Conservation (phyloP, 352 stramenopile genomes). For the Phytopythium litorale region DNA sequence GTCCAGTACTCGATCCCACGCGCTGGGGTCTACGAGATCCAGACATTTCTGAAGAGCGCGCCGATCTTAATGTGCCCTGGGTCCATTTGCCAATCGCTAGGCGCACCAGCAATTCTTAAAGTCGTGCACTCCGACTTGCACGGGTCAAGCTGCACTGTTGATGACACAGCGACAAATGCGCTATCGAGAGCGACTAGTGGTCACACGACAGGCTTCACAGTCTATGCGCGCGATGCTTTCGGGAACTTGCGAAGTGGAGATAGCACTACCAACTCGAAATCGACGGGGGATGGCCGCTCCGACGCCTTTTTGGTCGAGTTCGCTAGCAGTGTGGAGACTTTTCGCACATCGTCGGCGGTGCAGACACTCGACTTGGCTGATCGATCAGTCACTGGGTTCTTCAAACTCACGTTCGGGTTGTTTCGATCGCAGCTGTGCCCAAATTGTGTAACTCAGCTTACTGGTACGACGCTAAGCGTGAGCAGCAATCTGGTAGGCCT, state of each 20-base stretch:
- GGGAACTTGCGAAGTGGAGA: slow-evolving; percentile 87
- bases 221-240: slow-evolving; percentile 92
- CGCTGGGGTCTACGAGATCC: slow-evolving; percentile 85
- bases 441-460: slow-evolving; percentile 48
- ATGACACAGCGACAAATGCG: slow-evolving; percentile 61
- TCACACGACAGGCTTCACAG: slow-evolving; percentile 76
- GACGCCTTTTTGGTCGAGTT: slow-evolving; percentile 92
- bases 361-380: slow-evolving; percentile 49
- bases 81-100: slow-evolving; percentile 37
- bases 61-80: slow-evolving; percentile 90
- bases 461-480: slow-evolving; percentile 48
- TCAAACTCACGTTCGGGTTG: slow-evolving; percentile 70
- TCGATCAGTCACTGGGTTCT: slow-evolving; percentile 29
- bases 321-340: slow-evolving; percentile 49
- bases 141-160: slow-evolving; percentile 79
- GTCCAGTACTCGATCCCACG: slow-evolving; percentile 93
- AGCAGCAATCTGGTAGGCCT: slow-evolving; percentile 61
- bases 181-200: slow-evolving; percentile 83
- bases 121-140: slow-evolving; percentile 91
- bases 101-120: slow-evolving; percentile 55
- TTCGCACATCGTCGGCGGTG: slow-evolving; percentile 89
- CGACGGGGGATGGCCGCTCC: slow-evolving; percentile 78
- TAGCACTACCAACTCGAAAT: slow-evolving; percentile 61
- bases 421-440: slow-evolving; percentile 53
- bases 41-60: slow-evolving; percentile 76